Conservation (phyloP, 306 rosid species). For the Lithocarpus polystachyus region DNA sequence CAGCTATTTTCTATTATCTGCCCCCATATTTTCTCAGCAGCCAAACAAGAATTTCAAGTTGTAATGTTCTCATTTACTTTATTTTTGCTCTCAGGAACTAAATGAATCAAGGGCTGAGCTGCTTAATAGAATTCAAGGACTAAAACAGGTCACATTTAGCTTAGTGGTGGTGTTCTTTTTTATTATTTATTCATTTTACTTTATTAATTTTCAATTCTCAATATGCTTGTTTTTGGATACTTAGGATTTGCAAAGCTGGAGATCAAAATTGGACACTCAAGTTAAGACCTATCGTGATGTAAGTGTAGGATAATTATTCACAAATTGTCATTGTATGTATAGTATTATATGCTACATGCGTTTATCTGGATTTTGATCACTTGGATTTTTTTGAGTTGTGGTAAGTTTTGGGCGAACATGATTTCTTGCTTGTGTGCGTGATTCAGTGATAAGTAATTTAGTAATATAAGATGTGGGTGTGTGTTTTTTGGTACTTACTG, state of each 20-base stretch:
- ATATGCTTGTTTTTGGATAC: neutral
- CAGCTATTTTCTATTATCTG: no score
- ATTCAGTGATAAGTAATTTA: no score
- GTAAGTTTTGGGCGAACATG: neutral
- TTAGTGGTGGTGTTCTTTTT: constrained; percentile 7
- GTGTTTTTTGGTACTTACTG: neutral
- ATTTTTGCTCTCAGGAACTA: constrained; percentile 58
- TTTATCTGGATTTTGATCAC: neutral
- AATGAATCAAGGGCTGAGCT: constrained; percentile 92
- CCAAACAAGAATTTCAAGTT: neutral
- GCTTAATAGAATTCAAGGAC: constrained; percentile 68
- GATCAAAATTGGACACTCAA: constrained; percentile 83
- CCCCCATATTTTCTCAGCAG: neutral
- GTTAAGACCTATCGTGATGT: constrained; percentile 82
- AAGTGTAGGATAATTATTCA: constrained; percentile 31
- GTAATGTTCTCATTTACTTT: neutral
- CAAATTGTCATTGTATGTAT: neutral
- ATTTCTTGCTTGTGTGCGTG: neutral
- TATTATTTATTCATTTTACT: neutral
- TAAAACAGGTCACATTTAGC: constrained; percentile 63
- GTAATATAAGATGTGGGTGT: neutral
- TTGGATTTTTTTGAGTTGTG: neutral
- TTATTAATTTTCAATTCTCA: neutral
- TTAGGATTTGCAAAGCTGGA: constrained; percentile 95
- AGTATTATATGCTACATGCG: neutral